Conservation (phyloP, 2,329 filamentous ascomycete genomes). For the Fusarium udum region DNA sequence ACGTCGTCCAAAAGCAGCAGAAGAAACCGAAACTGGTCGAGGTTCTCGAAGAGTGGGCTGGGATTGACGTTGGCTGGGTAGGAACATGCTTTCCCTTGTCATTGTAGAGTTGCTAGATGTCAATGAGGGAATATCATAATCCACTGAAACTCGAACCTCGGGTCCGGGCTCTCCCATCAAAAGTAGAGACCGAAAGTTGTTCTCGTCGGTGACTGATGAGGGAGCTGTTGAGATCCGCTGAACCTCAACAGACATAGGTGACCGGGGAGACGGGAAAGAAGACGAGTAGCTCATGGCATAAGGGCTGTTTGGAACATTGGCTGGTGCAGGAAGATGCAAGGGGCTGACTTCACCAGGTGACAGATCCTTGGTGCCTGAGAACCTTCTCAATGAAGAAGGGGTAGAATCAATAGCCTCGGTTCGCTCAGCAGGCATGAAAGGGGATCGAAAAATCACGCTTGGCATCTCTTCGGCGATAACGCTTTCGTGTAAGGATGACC, state of each 20-base stretch:
- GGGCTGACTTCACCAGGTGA: constrained; percentile 61
- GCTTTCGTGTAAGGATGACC: constrained; percentile 62
- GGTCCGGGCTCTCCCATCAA: constrained; percentile 76
- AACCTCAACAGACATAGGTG: constrained; percentile 74
- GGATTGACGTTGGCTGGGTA: constrained; percentile 57
- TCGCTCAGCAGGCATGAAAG: constrained; percentile 47
- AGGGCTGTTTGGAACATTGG: constrained; percentile 66
- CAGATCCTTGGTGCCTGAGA: constrained; percentile 56
- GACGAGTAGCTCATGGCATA: constrained; percentile 72
- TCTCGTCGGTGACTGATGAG: constrained; percentile 77
- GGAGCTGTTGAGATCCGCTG: constrained; percentile 79
- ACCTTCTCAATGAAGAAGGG: constrained; percentile 57
- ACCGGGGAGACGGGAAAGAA: constrained; percentile 75
- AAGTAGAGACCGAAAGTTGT: constrained; percentile 74
- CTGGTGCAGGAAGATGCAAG: constrained; percentile 55
- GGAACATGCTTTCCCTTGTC: constrained; percentile 71
- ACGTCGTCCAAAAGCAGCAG: constrained; percentile 72
- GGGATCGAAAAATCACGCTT: constrained; percentile 52
- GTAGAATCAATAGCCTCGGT: constrained; percentile 53
- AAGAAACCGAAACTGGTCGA: constrained; percentile 70
- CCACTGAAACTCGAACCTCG: constrained; percentile 75
- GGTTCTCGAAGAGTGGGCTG: constrained; percentile 62
- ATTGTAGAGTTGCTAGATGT: constrained; percentile 82
- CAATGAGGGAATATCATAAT: constrained; percentile 74
- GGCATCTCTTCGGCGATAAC: constrained; percentile 59